Evolutionary conservation across 805 yeast species (phyloP), one percentile per base, ranked within the genome.

Genomic region (Priceomyces melissophilus): DNA sequence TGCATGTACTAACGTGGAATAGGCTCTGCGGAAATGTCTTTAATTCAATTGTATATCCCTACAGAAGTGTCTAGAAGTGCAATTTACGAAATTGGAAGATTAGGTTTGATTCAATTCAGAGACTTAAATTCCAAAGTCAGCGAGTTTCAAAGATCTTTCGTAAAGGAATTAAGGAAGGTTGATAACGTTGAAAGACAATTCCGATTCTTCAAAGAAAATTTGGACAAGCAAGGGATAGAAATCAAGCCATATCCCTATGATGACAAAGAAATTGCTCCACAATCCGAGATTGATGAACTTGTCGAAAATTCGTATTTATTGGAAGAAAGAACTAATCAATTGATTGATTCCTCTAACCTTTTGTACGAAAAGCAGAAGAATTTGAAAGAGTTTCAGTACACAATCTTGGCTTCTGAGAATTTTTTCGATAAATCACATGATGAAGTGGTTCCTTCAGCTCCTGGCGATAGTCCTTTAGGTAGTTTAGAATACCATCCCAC

Each of bases 11-110:
- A 53, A 51, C 56, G 6, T 12, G 4, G 10, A 30, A 32, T 41
- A 63, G 71, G 96, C 74, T 90, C 98, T 43, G 98, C 98, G 83
- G 95, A 87, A 57, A 95, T 93, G 98, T 80, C 95, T 37, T 77
- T 90, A 53, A 85, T 91, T 39, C 96, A 93, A 69, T 73, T 93
- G 52, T 91, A 87, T 62, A 80, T 93, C 44, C 91, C 98, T 7
- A 81, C 87, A 20, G 99, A 93, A 65, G 82, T 86, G 33, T 79
- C 96, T 6, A 73, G 97, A 47, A 95, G 89, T 44, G 79, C 88
- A 30, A 83, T 89, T n/a, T 78, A 87, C 43, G 79, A 87, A 20
- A 69, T 93, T 29, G 99, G 99, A 3, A 88, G 87, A 49, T 70
- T 87, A 58, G 95, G 96, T 17, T 69, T 80, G 45, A 77, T 93